Percentiles rank a stretch among this genome's conserved stretches.
These are phyloP conservation scores for Coemansia sp. DNA, from an alignment of 192 early-diverging fungal species.

Conservation along the genomic window DNA sequence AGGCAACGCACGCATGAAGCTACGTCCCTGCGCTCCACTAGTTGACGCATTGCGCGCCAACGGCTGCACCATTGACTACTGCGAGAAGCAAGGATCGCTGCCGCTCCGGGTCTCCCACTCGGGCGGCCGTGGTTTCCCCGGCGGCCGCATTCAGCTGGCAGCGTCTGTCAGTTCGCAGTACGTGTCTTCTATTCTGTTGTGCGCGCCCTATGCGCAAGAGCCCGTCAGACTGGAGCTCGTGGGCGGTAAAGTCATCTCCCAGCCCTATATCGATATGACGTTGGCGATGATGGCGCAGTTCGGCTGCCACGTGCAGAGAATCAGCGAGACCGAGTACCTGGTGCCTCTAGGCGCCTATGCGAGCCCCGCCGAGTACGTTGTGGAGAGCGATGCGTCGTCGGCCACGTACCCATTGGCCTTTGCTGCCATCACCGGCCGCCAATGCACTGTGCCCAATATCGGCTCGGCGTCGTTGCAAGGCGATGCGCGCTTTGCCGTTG, in stretches of 20 bases:
- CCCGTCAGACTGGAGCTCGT: slow-evolving; percentile 80
- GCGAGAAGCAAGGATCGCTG: slow-evolving; percentile 80
- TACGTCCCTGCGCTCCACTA: slow-evolving; percentile 89
- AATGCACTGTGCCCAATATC: slow-evolving; percentile 89
- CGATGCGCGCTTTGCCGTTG: slow-evolving; percentile 86
- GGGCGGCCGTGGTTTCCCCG: slow-evolving; percentile 67
- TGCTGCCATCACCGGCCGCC: slow-evolving; percentile 91
- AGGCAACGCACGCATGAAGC: slow-evolving; percentile 97
- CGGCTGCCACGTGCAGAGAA: slow-evolving; percentile 75
- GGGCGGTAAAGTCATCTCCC: slow-evolving; percentile 93
- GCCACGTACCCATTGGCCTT: slow-evolving; percentile 97
- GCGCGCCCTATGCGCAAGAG: slow-evolving; percentile 87
- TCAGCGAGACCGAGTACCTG: slow-evolving; percentile 77
- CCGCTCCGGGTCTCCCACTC: slow-evolving; percentile 83
- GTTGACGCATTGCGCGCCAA: slow-evolving; percentile 83
- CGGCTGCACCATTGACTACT: slow-evolving; percentile 75
- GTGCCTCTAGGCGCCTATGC: slow-evolving; percentile 78
- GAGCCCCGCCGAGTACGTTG: slow-evolving; percentile 82
- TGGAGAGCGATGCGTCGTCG: slow-evolving; percentile 96
- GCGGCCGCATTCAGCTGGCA: slow-evolving; percentile 85
- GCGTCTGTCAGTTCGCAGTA: slow-evolving; percentile 97
- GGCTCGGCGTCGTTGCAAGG: slow-evolving; percentile 92
- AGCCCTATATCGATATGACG: slow-evolving; percentile 99
- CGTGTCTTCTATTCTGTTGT: slow-evolving; percentile 94
- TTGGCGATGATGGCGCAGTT: slow-evolving; percentile 97